Percentiles rank a stretch among this genome's conserved stretches.
These are phyloP conservation scores for Oryza australiensis DNA, from an alignment of 176 grass and related monocot species.

Conservation along the genomic window DNA sequence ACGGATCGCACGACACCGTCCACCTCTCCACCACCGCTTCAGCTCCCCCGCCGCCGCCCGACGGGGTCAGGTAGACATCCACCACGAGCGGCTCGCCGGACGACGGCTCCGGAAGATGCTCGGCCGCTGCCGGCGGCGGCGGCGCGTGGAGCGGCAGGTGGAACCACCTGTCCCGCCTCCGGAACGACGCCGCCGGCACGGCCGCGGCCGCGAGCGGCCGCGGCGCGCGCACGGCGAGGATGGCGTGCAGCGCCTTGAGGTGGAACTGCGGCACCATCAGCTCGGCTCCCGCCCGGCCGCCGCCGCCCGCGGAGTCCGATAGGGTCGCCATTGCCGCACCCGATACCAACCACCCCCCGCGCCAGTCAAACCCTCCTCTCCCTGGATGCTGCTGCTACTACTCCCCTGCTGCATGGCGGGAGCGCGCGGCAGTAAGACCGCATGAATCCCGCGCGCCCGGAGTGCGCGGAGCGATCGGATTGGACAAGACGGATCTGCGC, in stretches of 20 bases:
- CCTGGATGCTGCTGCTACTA: not conserved
- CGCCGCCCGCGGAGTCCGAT: conserved; percentile 48
- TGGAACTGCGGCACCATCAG: conserved; percentile 89
- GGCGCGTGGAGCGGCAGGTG: conserved; percentile 66
- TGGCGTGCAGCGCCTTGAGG: conserved; percentile 80
- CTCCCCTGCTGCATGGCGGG: conserved; percentile 46
- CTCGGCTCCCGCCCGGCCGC: conserved; percentile 57
- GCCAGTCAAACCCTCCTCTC: conserved; percentile 37
- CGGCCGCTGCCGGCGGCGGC: conserved; percentile 48
- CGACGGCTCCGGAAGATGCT: conserved; percentile 45
- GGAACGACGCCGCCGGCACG: conserved; percentile 20
- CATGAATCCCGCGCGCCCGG: conserved; percentile 25
- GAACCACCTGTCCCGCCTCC: conserved; percentile 73
- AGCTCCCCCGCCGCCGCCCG: conserved; percentile 6
- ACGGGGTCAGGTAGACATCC: conserved; percentile 56
- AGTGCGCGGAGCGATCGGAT: conserved; percentile 12
- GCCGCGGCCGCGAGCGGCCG: conserved; percentile 30
- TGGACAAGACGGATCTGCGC: conserved; percentile 31
- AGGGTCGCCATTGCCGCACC: conserved; percentile 48
- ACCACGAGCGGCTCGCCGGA: conserved; percentile 55
- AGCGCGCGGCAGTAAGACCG: conserved; percentile 4
- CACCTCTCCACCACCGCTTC: conserved; percentile 68
- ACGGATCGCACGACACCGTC: conserved; percentile 67
- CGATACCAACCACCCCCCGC: conserved; percentile 5
- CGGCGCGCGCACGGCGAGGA: conserved; percentile 78